Conservation (phyloP, 495 filamentous ascomycete species). For the Usnea hakonensis region DNA sequence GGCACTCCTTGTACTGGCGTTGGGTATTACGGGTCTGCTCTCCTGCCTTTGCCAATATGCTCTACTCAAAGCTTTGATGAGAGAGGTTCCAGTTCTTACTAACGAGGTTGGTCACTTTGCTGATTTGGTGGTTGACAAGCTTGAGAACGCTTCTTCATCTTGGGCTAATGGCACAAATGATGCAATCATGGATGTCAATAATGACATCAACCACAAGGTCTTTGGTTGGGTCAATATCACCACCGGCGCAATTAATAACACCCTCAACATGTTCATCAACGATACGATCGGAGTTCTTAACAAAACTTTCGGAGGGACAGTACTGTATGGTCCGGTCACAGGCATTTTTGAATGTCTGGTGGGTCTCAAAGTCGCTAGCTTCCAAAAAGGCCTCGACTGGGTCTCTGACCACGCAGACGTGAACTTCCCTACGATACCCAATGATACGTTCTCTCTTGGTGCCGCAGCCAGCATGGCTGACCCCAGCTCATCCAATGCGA, state of each 20-base stretch:
- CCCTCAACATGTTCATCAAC: slow-evolving; percentile 72
- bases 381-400: slow-evolving; percentile 85
- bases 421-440: slow-evolving; percentile 65
- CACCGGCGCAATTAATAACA: slow-evolving; percentile 73
- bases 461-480: slow-evolving; percentile 54
- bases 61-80: slow-evolving; percentile 62
- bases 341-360: slow-evolving; percentile 71
- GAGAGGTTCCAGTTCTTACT: slow-evolving; percentile 67
- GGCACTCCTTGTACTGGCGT: slow-evolving; percentile 78
- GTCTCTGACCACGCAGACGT: slow-evolving; percentile 78
- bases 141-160: slow-evolving; percentile 63
- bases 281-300: slow-evolving; percentile 65
- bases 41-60: slow-evolving; percentile 80
- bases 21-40: slow-evolving; percentile 78
- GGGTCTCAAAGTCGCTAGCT: slow-evolving; percentile 61
- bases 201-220: slow-evolving; percentile 71
- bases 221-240: slow-evolving; percentile 84
- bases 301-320: slow-evolving; percentile 68
- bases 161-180: slow-evolving; percentile 76
- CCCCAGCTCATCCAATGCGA: slow-evolving; percentile 40
- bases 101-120: slow-evolving; percentile 75
- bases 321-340: slow-evolving; percentile 62
- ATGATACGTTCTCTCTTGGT: slow-evolving; percentile 78
- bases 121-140: slow-evolving; percentile 61
- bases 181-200: slow-evolving; percentile 58